Base-by-base conservation (phyloP, 2,329 filamentous ascomycete genomes). In the Colletotrichum truncatum region DNA sequence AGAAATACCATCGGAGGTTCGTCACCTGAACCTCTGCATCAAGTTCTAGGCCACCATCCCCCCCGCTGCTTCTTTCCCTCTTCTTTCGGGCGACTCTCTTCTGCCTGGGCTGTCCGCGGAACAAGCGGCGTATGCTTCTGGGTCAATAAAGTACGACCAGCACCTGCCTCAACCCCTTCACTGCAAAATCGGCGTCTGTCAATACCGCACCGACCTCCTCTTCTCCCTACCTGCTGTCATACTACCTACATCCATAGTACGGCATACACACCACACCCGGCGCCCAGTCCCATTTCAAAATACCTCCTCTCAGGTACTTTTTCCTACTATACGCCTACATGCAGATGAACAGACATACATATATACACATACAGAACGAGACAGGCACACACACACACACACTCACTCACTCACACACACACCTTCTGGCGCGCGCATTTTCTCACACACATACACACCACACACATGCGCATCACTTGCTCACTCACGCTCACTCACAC, bases 1-100 rank as follows among this genome's bases (percentile, higher is more conserved):
- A 57, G 53, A 26, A 46, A 14, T 26, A 45, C 6, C 18, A 4
- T n/a, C n/a, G n/a, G n/a, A 26, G 41, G 18, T n/a, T 25, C 28
- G 46, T 57, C 53, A 46, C 39, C 53, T 57, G 53, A 57, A 57
- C n/a, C n/a, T n/a, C n/a, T n/a, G n/a, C n/a, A n/a, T n/a, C n/a
- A n/a, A n/a, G n/a, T 32, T 32, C 30, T 6, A 7, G 12, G 12
- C 6, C 30, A 32, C 30, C 7, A 32, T 12, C 30, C 6, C 6
- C 30, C 6, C 30, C 6, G 12, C 12, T 12, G 30, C 30, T 32
- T 32, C 30, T 32, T 32, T 12, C 30, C 30, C 30, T 6, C 30
- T 16, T 11, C 48, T 36, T 12, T 32, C 23, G 14, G 28, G 30
- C n/a, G 30, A 25, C 21, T 2, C 4, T 34, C 45, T 26, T 49